Percentiles rank a stretch among this genome's conserved stretches.
Conservation (phyloP, 177 flowering plant species). For the Vitis hybrid region DNA sequence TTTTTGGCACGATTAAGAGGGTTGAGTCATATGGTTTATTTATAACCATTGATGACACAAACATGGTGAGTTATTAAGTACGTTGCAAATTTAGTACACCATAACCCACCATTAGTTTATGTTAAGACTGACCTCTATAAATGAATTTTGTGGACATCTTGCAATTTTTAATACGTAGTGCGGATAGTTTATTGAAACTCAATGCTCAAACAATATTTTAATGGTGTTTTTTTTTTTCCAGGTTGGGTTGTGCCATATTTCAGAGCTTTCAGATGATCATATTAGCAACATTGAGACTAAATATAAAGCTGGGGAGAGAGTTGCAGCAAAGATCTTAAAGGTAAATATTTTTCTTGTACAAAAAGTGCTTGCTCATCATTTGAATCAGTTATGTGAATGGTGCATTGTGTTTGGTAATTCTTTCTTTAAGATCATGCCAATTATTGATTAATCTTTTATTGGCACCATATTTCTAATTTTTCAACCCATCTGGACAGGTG, state of each 20-base stretch:
- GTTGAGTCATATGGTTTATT: constrained; percentile 80
- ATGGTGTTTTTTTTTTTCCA: constrained; percentile 16
- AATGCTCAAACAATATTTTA: not conserved
- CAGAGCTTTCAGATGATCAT: constrained; percentile 74
- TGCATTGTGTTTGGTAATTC: not conserved
- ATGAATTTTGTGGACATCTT: not conserved
- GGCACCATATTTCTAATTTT: not conserved
- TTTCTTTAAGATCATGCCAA: not conserved
- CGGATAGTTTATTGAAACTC: not conserved
- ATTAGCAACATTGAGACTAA: constrained; percentile 50
- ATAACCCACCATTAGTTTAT: not conserved
- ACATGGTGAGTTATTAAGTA: constrained; percentile 47
- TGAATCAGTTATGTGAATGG: not conserved
- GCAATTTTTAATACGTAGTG: not conserved
- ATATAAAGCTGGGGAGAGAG: constrained; percentile 71
- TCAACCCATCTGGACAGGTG: constrained; percentile 39
- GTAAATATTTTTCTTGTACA: constrained; percentile 24
- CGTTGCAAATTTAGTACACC: not conserved
- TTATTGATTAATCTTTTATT: not conserved
- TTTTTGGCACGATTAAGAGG: constrained; percentile 72
- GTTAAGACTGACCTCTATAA: not conserved
- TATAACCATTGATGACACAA: constrained; percentile 64
- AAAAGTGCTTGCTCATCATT: not conserved
- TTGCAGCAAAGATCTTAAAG: constrained; percentile 76
- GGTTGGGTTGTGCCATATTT: constrained; percentile 94